Evolutionary conservation across 2,329 filamentous ascomycete species (phyloP).

Genomic region (Aspergillus tamarii): DNA sequence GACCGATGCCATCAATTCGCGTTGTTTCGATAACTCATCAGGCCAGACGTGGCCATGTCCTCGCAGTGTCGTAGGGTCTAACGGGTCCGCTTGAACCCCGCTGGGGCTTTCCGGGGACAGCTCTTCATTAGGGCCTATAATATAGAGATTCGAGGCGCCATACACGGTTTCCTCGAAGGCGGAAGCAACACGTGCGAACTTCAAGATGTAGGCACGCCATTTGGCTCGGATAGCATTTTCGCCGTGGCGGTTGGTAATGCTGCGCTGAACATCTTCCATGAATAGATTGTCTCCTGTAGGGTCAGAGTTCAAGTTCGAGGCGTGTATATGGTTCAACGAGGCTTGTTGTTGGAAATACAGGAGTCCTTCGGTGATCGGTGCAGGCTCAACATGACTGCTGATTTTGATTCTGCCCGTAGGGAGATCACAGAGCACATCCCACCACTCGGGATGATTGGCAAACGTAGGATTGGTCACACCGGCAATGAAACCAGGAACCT

Average conservation of each 20-base stretch:
- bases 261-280: conserved; percentile 81
- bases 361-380: conserved; percentile 80
- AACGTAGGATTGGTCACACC: conserved; percentile 98
- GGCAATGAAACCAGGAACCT: conserved; percentile 95
- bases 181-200: conserved; percentile 88
- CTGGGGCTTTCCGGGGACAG: conserved; percentile 56
- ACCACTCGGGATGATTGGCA: conserved; percentile 94
- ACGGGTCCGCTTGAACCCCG: conserved; percentile 37
- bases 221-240: conserved; percentile 89
- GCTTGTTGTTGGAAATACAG: conserved; percentile 81
- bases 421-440: conserved; percentile 94
- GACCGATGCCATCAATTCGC: conserved; percentile 88
- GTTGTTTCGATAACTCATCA: conserved; percentile 76
- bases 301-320: conserved; percentile 53
- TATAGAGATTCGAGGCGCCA: conserved; percentile 82
- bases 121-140: conserved; percentile 73
- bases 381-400: conserved; percentile 80
- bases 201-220: conserved; percentile 92
- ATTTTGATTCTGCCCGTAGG: conserved; percentile 93
- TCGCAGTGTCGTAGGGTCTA: conserved; percentile 58
- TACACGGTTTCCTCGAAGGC: conserved; percentile 96
- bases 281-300: conserved; percentile 85
- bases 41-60: conserved; percentile 97
- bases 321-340: conserved; percentile 28
- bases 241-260: conserved; percentile 82